Evolutionary conservation across 371 early-diverging fungal genomes (phyloP), one percentile per base, ranked within the genome.

Genomic region (Mortierella sp.): DNA sequence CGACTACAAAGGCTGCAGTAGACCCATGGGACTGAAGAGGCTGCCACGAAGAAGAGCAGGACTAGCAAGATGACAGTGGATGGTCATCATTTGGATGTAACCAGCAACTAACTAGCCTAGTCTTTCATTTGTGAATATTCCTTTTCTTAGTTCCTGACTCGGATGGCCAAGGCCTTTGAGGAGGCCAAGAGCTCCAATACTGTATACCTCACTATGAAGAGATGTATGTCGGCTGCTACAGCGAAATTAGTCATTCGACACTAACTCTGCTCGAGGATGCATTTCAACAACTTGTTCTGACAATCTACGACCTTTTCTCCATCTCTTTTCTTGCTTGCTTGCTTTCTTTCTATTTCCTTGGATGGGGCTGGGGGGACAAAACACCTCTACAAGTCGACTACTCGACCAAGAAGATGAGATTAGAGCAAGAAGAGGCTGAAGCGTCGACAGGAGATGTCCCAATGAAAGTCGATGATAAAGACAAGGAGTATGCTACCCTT

Each of bases 161-260:
- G 57, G 62, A 67, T 72, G 68, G 68, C 72, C 48, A 77, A 77
- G 61, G 68, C 77, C 68, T 80, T 80, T 26, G 80, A 80, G 64
- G 74, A 74, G 45, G 61, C 80, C 46, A 80, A 74, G 65, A 28
- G 66, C 44, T 62, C 65, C 14, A 74, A 64, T 19, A 60, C 74
- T 29, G 80, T 80, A 44, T 80, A 74, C 59, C 46, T 80, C 59
- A 80, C 74, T n/a, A 80, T 80, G 80, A 80, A 80, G 65, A 65
- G 80, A 70, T 63, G 80, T 74, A 74, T 29, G 70, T 18, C 28
- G 21, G 6, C 43, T 59, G 14, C 4, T 43, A 14, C 37, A 43
- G 7, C 16, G 45, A 14, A 25, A 59, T 16, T 14, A 30, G 29
- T 14, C 21, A 50, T n/a, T 50, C 50, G 14, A 16, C 50, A 50